Base-by-base conservation (phyloP, 1,284 basidiomycete genomes). In the Trichosporon sp. region DNA sequence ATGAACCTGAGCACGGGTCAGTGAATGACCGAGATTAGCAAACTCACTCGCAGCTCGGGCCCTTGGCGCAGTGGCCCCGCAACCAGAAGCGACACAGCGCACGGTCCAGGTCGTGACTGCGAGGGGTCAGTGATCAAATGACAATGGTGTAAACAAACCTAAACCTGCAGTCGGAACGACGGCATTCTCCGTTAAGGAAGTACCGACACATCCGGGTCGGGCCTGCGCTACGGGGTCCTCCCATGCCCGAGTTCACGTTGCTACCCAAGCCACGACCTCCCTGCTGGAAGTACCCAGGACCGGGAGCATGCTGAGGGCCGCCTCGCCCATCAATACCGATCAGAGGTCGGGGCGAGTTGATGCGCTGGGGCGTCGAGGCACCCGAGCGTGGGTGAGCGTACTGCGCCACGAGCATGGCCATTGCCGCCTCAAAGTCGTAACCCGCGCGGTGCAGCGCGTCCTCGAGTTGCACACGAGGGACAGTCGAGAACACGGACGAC, bases 81-180 rank as follows among this genome's bases (percentile, higher is more conserved):
- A 99, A 88, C 96, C 96, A 99, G 86, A 98, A 99, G 40, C 96
- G 92, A 84, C 94, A 98, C 26, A 98, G 84, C 0, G 96, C 96
- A 56, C 94, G 89, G 81, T 96, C 94, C 2, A 96, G 87, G 80
- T 96, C 94, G 80, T 96, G 92, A 76, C 92, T 93, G 77, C 3
- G 73, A 31, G 26, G 59, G 59, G 35, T 69, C 32, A 69, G 68
- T 31, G 26, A 64, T 54, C 14, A 14, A 26, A 46, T 21, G 2
- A 5, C 38, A 35, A 35, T 14, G 35, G 21, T n/a, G 4, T 4
- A 71, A 67, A 79, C 88, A 78, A 74, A 94, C 94, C 93, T 96
- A 86, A 98, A 99, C 72, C 96, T 90, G 85, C 97, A 99, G 85
- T 99, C 96, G 67, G 94, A 92, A 67, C 96, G 86, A 69, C 98